Base-by-base conservation (phyloP, 202 grass and related monocot genomes). In the Carex arenaria region DNA sequence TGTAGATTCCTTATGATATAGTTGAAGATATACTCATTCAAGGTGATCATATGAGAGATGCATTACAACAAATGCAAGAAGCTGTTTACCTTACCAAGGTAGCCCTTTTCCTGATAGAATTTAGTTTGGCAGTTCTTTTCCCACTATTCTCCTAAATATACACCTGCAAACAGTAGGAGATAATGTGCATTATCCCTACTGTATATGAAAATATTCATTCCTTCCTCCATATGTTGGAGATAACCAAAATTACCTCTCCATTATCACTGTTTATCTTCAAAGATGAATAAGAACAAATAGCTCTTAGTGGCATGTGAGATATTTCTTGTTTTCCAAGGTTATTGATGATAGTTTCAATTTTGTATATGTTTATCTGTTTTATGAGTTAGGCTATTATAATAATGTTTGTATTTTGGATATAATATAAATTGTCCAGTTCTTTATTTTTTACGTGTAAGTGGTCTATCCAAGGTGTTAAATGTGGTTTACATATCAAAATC, bases 71-170 rank as follows among this genome's bases (percentile, higher is more conserved):
- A 64, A 87, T 95, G 43, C 93, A 95, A 89, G 90, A 95, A 52
- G 90, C 79, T 45, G 93, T 90, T 1, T 87, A 92, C 82, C 85
- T 95, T 56, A 95, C 93, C 62, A 95, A 95, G 88, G 93, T 95
- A 81, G 38, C 0, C 36, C 31, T 77, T 17, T 31, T 20, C 22
- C 47, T 55, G 72, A 62, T 28, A 52, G 79, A 76, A 47, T 45
- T 14, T 45, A 52, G 49, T 82, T 69, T 82, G 10, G 4, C 67
- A 22, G 45, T 61, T 70, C 38, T 81, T 85, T 62, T 78, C 14
- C 62, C 28, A 13, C 26, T 77, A 36, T 15, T 34, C 28, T 57
- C 7, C 7, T n/a, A 36, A 77, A 32, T 36, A 57, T 77, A 32
- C 26, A 56, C 52, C 7, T 59, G 72, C 49, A 10, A 56, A 77